Base-by-base conservation (phyloP, 371 early-diverging fungal genomes). In the Dichotomocladium elegans region DNA sequence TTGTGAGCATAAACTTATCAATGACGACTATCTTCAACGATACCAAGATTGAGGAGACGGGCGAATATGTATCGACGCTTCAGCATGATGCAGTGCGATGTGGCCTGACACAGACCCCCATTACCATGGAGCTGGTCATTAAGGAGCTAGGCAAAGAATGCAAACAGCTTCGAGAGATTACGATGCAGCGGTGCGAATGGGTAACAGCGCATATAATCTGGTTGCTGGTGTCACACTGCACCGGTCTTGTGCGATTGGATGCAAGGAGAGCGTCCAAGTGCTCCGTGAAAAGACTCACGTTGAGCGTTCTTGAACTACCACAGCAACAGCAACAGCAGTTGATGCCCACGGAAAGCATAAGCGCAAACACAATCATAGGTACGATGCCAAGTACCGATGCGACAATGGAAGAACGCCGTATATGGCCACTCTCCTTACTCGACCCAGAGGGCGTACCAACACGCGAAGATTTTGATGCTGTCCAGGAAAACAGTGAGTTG, bases 171-270 rank as follows among this genome's bases (percentile, higher is more conserved):
- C 44, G 60, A 25, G 55, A 66, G 25, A 48, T 86, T 31, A 72
- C 62, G 48, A 60, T 83, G 40, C 68, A 72, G 28, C 70, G 77
- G 3, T 81, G 81, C 41, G 80, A 81, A 26, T 83, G 82, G 82
- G 72, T 83, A 3, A 82, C 81, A 1, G 64, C 72, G 1, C 70
- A 66, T 12, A 57, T 77, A 6, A 66, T 83, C 10, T 71, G 72
- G 64, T 37, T 61, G 30, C 71, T 74, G 66, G 66, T 60, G 0
- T 49, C 54, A 11, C 41, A 66, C 40, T 78, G 76, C 41, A 63
- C 61, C 7, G 57, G 40, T 17, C 45, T 82, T 1, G 59, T 59
- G 17, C 55, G 51, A 22, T 30, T 82, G n/a, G 82, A 80, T 61
- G 67, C 73, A 1, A 63, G 77, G 21, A 46, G 71, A 25, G 72